Base-by-base conservation (phyloP, 257 asterid genomes). In the Paraleonurus japonicus region DNA sequence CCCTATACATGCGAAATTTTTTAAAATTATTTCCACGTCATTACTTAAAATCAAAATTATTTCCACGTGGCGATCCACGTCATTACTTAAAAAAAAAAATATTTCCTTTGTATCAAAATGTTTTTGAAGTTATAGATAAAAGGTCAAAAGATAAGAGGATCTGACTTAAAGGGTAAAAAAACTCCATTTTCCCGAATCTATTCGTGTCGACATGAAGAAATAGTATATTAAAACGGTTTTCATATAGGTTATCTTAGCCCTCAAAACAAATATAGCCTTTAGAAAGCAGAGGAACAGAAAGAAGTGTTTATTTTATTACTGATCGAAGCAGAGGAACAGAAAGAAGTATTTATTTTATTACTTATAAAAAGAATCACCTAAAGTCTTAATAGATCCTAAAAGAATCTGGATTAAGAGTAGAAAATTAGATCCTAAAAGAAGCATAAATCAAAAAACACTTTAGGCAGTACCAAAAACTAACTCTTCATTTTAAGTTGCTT, bases 401-500 rank as follows among this genome's bases (percentile, higher is more conserved):
- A n/a, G 76, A 74, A 74, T 74, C 75, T 54, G 65, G 17, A 67
- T 33, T 24, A 55, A 48, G 23, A 61, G 54, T 17, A 47, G 30
- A 71, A 65, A 39, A 65, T 75, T 50, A 45, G 24, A 61, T 59
- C 41, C 61, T 50, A 59, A 69, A 72, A 61, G 78, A 30, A 55
- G 27, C 74, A 78, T 62, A 9, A 47, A 32, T 16, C 30, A 51
- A 54, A 57, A 48, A 30, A 27, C 27, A 35, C 61, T 71, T 81
- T 62, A 51, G 43, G 33, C 65, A 64, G 17, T 54, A 45, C 32
- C 58, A n/a, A 55, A n/a, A 70, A 74, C 75, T 19, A 65, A 53
- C 59, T 50, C 13, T 35, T 57, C 69, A 72, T 57, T 75, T 63
- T 75, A 27, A 67, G 64, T 61, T 71, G 48, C 70, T 39, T 76